Conservation (phyloP, 2,329 filamentous ascomycete species). For the Aspergillus spinulosporus region DNA sequence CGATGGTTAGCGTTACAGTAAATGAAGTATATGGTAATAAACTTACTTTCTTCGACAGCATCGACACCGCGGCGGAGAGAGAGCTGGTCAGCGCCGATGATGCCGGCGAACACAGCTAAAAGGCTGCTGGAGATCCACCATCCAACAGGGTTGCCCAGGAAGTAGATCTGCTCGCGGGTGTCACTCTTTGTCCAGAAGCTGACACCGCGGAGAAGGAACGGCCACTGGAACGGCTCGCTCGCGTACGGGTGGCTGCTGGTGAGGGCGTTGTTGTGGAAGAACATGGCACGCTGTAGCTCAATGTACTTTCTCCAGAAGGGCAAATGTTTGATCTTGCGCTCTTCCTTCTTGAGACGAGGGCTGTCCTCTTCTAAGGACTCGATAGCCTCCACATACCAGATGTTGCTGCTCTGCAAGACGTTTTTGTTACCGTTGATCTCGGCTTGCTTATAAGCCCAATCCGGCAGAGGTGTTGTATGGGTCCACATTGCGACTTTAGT, state of each 20-base stretch:
- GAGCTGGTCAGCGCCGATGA: slow-evolving; percentile 88
- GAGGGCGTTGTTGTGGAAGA: slow-evolving; percentile 97
- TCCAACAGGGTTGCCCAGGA: slow-evolving; percentile 91
- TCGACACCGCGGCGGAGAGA: slow-evolving; percentile 91
- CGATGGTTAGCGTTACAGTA: neutral
- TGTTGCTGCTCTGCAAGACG: slow-evolving; percentile 80
- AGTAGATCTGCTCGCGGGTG: slow-evolving; percentile 96
- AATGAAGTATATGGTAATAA: neutral
- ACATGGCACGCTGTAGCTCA: slow-evolving; percentile 96
- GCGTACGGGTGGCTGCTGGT: slow-evolving; percentile 97
- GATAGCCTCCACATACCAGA: slow-evolving; percentile 92
- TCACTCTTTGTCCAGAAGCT: slow-evolving; percentile 99
- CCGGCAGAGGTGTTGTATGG: slow-evolving; percentile 88
- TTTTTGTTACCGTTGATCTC: slow-evolving; percentile 99
- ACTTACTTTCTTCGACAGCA: slow-evolving; percentile 88
- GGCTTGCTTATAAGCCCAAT: slow-evolving; percentile 96
- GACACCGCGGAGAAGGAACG: slow-evolving; percentile 92
- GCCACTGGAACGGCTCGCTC: slow-evolving; percentile 94
- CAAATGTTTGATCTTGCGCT: slow-evolving; percentile 75
- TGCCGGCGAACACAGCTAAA: slow-evolving; percentile 88
- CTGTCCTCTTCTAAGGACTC: slow-evolving; percentile 73
- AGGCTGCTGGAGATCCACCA: slow-evolving; percentile 97
- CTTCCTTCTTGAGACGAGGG: slow-evolving; percentile 71
- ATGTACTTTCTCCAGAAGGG: slow-evolving; percentile 94
- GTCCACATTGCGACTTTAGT: slow-evolving; percentile 99